Percentiles rank a stretch among this genome's conserved stretches.
These are phyloP conservation scores for Colletotrichum agaves DNA, from an alignment of 2,329 filamentous ascomycete species.

Conservation along the genomic window DNA sequence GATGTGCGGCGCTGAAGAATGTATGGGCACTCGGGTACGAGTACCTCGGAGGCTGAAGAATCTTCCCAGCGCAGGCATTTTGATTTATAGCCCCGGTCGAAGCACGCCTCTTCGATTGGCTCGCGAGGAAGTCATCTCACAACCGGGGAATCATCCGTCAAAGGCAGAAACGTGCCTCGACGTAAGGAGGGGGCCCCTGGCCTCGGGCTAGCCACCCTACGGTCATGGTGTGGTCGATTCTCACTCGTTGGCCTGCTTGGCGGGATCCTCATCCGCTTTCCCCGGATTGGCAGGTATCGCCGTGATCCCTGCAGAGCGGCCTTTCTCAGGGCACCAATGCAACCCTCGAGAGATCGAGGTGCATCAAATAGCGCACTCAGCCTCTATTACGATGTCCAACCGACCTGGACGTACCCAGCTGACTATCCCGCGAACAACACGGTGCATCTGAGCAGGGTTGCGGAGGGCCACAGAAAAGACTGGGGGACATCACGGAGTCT, in stretches of 20 bases:
- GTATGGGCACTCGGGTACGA: too few species aligned
- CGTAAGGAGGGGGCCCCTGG: not conserved
- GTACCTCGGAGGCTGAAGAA: too few species aligned
- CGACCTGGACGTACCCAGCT: conserved; percentile 4
- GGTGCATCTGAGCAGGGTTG: conserved; percentile 1
- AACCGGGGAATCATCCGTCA: conserved; percentile 1
- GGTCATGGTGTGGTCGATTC: not conserved
- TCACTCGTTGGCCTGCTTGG: not conserved
- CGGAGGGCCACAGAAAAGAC: not conserved
- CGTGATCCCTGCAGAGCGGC: conserved; percentile 1
- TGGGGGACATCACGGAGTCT: not conserved
- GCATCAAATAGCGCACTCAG: conserved; percentile 1
- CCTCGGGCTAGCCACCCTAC: conserved; percentile 5
- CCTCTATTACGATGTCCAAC: conserved; percentile 23
- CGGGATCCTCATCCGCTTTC: not conserved
- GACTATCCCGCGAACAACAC: conserved; percentile 1
- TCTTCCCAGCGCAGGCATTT: not conserved
- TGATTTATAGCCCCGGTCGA: conserved; percentile 7
- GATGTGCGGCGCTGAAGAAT: conserved; percentile 2
- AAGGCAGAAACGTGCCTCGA: not conserved
- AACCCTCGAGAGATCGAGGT: conserved; percentile 9
- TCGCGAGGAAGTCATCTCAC: not conserved
- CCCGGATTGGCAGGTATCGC: conserved; percentile 13
- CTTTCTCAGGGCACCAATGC: conserved; percentile 1
- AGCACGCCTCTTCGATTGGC: not conserved